Percentiles rank a stretch among this genome's conserved stretches.
Conservation (phyloP, 2,329 filamentous ascomycete genomes). For the Fusarium sp. region DNA sequence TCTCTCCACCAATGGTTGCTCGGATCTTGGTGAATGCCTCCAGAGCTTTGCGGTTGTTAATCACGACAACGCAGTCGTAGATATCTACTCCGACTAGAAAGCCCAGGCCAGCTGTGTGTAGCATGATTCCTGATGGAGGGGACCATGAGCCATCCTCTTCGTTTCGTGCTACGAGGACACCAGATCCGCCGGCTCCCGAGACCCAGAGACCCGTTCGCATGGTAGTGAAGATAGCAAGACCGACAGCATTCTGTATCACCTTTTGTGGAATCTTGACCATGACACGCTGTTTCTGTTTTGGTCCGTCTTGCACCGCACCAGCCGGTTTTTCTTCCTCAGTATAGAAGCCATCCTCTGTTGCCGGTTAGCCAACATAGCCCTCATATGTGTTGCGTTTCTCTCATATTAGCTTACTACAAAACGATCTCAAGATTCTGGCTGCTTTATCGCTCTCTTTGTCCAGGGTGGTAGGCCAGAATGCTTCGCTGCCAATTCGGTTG, state of each 20-base stretch:
- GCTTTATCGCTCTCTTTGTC: conserved; percentile 93
- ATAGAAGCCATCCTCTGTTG: conserved; percentile 64
- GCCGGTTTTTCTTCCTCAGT: conserved; percentile 50
- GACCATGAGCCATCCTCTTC: conserved; percentile 76
- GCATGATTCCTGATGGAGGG: conserved; percentile 81
- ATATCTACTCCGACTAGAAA: conserved; percentile 86
- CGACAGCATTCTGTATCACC: conserved; percentile 72
- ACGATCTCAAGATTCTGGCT: conserved; percentile 82
- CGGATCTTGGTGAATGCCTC: conserved; percentile 79
- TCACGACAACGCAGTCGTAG: conserved; percentile 87
- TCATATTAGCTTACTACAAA: conserved; percentile 74
- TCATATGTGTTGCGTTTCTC: fast-evolving
- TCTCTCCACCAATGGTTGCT: conserved; percentile 79
- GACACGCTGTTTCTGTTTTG: conserved; percentile 57
- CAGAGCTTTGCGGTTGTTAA: conserved; percentile 80
- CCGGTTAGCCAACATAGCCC: background rate
- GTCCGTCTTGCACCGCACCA: conserved; percentile 42
- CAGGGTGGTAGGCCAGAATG: conserved; percentile 86
- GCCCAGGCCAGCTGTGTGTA: conserved; percentile 81
- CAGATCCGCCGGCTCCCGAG: conserved; percentile 74
- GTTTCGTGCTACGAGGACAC: conserved; percentile 69
- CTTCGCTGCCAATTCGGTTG: conserved; percentile 82
- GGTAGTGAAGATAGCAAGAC: conserved; percentile 77
- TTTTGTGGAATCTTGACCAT: conserved; percentile 65
- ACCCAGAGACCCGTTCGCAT: conserved; percentile 74